A percentile compares a stretch with the other conserved stretches of the same genome.
phyloP scores from a whole-genome alignment of 1,139 yeast genomes.

The Candida sanyaensis region DNA sequence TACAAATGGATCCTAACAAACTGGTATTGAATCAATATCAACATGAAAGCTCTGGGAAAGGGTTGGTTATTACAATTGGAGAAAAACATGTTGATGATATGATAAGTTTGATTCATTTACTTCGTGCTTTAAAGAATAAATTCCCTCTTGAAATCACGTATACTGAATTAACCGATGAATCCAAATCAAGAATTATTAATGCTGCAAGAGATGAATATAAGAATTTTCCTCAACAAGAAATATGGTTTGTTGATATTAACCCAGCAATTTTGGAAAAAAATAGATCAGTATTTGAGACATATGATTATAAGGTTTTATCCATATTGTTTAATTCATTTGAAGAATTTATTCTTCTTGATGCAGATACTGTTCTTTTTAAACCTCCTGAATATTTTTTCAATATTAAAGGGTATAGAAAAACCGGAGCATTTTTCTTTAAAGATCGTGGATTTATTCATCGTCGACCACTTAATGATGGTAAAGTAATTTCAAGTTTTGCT shows the following conservation, averaged over 20 bases:
- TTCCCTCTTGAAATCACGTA: conserved; percentile 59
- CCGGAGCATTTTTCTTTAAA: conserved; percentile 34
- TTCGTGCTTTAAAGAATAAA: conserved; percentile 47
- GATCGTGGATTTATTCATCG: conserved; percentile 32
- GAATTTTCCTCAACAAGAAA: conserved; percentile 35
- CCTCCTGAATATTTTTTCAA: conserved; percentile 32
- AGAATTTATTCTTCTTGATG: conserved; percentile 36
- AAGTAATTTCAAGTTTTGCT: conserved; percentile 26
- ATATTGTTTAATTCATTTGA: conserved; percentile 36
- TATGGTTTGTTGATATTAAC: conserved; percentile 37
- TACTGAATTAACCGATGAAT: conserved; percentile 31
- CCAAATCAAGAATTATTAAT: conserved; percentile 24
- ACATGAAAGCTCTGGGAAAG: conserved; percentile 42
- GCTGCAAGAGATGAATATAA: conserved; percentile 29
- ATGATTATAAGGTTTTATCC: conserved; percentile 34
- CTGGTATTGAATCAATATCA: conserved; percentile 40
- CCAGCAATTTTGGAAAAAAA: conserved; percentile 27
- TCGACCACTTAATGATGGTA: conserved; percentile 24
- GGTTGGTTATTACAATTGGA: conserved; percentile 52
- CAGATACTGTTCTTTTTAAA: conserved; percentile 34
- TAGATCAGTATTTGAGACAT: conserved; percentile 25
- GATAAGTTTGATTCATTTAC: conserved; percentile 41
- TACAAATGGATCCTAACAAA: conserved; percentile 8
- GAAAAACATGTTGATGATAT: conserved; percentile 47
- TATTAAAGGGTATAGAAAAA: conserved; percentile 22